Evolutionary conservation across 192 early-diverging fungal species (phyloP).

Genomic region (Rhizoclosmatium sp.): DNA sequence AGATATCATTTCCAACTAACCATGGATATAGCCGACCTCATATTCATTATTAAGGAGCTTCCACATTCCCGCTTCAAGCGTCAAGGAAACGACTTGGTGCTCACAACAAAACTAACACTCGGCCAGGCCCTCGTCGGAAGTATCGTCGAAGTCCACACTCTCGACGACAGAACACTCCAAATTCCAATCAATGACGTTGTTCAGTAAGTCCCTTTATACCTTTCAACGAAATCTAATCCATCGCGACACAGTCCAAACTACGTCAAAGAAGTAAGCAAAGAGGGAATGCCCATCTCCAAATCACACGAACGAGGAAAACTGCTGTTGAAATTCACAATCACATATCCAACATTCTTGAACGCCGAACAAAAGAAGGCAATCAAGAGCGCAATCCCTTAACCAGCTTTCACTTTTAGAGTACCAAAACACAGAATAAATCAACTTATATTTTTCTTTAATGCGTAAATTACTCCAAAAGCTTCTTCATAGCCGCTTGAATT

Average conservation of each 20-base stretch:
- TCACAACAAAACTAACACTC: constrained; percentile 48
- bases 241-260: constrained; percentile 48
- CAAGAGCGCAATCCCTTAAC: constrained; percentile 41
- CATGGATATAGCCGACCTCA: constrained; percentile 4
- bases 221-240: constrained; percentile 13
- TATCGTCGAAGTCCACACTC: constrained; percentile 53
- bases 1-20: not conserved
- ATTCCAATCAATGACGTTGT: constrained; percentile 66
- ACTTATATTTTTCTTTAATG: not conserved
- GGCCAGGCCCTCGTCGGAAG: constrained; percentile 56
- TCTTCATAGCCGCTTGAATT: constrained; percentile 22
- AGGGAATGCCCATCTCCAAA: constrained; percentile 64
- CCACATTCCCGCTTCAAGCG: constrained; percentile 55
- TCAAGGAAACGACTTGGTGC: constrained; percentile 58
- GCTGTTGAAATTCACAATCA: constrained; percentile 53
- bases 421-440: no score
- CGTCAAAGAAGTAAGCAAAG: constrained; percentile 52
- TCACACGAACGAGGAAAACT: constrained; percentile 48
- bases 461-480: constrained; percentile 19
- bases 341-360: constrained; percentile 57
- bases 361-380: constrained; percentile 57
- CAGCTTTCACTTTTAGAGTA: no score
- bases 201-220: constrained; percentile 40
- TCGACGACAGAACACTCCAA: constrained; percentile 59
- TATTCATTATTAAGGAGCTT: constrained; percentile 49